These are phyloP conservation scores for Lophium mytilinum DNA, from an alignment of 495 filamentous ascomycete species.

Conservation along the genomic window DNA sequence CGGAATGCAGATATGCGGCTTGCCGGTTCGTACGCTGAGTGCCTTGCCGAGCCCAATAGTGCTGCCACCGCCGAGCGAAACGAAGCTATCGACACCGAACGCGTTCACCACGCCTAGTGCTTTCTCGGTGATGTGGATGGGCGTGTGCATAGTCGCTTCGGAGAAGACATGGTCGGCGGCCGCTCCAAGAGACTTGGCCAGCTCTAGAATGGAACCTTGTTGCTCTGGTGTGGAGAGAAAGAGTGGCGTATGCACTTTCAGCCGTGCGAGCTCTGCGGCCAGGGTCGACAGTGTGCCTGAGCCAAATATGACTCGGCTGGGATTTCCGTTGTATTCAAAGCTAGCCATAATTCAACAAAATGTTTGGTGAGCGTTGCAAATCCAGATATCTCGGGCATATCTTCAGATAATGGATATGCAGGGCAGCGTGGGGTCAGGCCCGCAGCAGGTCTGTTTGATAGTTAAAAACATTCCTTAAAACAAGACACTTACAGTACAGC, in stretches of 20 bases:
- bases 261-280: conserved; percentile 48
- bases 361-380: too few species aligned
- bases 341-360: conserved; percentile 40
- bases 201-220: conserved; percentile 39
- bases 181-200: conserved; percentile 44
- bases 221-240: conserved; percentile 55
- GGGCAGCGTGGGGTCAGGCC: too few species aligned
- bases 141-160: conserved; percentile 62
- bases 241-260: conserved; percentile 47
- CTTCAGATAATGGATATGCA: too few species aligned
- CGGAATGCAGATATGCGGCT: conserved; percentile 58
- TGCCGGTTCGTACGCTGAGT: conserved; percentile 53
- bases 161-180: conserved; percentile 50
- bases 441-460: too few species aligned
- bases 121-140: conserved; percentile 52
- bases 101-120: conserved; percentile 46
- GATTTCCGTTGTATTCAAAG: conserved; percentile 55
- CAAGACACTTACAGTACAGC: too few species aligned
- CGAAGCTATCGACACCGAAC: conserved; percentile 43
- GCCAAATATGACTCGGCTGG: conserved; percentile 56
- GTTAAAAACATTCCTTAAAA: too few species aligned
- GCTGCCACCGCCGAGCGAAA: conserved; percentile 41
- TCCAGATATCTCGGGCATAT: too few species aligned
- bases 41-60: conserved; percentile 62
- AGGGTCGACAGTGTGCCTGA: conserved; percentile 52